A percentile compares a stretch with the other conserved stretches of the same genome.
Conservation (phyloP, 768 basidiomycete species). For the Leccinellum albellum region DNA sequence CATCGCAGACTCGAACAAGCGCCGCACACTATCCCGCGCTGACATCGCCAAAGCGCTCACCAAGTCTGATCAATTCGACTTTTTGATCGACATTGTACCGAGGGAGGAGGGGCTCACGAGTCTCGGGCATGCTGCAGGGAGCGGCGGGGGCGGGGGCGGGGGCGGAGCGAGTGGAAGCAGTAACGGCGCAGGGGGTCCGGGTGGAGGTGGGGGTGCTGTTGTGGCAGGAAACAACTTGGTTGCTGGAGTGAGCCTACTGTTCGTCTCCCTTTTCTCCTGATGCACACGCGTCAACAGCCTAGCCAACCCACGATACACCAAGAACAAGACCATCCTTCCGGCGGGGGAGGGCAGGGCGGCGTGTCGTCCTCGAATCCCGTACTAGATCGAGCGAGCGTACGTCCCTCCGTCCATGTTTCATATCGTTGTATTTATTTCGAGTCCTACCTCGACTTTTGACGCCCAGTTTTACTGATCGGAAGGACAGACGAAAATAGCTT, state of each 20-base stretch:
- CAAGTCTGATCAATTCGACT: constrained; percentile 96
- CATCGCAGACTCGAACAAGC: constrained; percentile 92
- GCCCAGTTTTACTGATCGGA: constrained; percentile 23
- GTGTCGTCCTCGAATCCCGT: constrained; percentile 20
- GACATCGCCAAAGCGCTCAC: constrained; percentile 92
- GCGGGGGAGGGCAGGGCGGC: constrained; percentile 14
- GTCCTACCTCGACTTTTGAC: background rate
- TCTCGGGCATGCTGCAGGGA: constrained; percentile 11
- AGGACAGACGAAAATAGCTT: background rate
- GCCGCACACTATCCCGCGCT: constrained; percentile 88
- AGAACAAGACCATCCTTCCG: constrained; percentile 23
- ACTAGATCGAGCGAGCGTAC: constrained; percentile 23
- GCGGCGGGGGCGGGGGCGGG: background rate
- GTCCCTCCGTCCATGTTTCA: background rate
- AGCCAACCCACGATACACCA: constrained; percentile 24
- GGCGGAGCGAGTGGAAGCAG: background rate
- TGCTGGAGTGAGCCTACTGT: constrained; percentile 23
- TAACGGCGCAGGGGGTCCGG: background rate
- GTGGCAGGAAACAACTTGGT: constrained; percentile 15
- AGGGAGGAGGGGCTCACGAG: constrained; percentile 57
- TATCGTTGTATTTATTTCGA: background rate
- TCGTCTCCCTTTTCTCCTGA: background rate
- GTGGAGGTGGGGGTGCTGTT: background rate
- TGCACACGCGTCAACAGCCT: constrained; percentile 9
- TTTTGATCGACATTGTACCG: constrained; percentile 93